Evolutionary conservation across 805 yeast genomes (phyloP), one percentile per base, ranked within the genome.

Genomic region (Blastobotrys muscicola): DNA sequence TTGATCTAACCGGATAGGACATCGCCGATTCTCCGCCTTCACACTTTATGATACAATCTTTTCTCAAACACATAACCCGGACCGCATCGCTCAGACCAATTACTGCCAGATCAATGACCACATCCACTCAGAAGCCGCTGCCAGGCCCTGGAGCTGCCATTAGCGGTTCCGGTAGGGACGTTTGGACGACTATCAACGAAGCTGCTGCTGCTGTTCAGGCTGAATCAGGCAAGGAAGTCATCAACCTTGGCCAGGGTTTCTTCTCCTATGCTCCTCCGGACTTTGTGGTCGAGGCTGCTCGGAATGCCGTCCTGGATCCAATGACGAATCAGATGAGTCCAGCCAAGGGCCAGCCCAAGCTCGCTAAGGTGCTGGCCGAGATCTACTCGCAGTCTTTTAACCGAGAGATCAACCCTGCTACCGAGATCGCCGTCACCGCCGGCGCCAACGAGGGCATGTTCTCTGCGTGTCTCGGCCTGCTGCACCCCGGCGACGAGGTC

Each of bases 391-490:
- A 82, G 37, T 71, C 72, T 37, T 82, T 80, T 51, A 78, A 76
- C 13, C 69, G 81, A 41, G 61, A 66, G 20, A 65, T 86, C 14
- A 69, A 72, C 20, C 70, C 75, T 13, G 67, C 72, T 34, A 66
- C 68, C 23, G 83, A 86, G 57, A 70, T 92, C 35, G 76, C 81
- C 44, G 81, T 90, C 33, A 85, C 96, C 37, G 87, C 97, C 1
- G 98, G 98, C 44, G 98, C 98, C 37, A 92, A 92, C 57, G 97
- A 92, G 66, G 97, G 97, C 32, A 84, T 92, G 71, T 71, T 85
- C 42, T 66, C 95, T 1, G 78, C 82, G 3, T 80, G 89, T 59
- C 81, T 86, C 46, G 98, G 94, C 0, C 82, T 87, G 53, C 65
- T 92, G 50, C 74, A 84, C 37, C 75, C 78, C 1, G 97, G 94